Percentiles rank a stretch among this genome's conserved stretches.
These are phyloP conservation scores for Lathyrus aphaca DNA, from an alignment of 306 rosid genomes.

Conservation along the genomic window DNA sequence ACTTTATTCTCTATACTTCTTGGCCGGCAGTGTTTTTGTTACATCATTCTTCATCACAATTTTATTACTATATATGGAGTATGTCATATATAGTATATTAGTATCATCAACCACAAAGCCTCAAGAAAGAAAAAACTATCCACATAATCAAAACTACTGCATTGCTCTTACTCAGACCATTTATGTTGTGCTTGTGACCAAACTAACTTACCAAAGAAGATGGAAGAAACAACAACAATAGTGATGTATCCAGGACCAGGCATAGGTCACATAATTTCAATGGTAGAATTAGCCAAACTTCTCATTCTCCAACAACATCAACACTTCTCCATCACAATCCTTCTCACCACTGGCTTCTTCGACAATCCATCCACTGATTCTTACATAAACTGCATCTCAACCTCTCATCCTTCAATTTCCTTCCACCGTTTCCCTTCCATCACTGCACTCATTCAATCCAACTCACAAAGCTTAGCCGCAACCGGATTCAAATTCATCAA, in stretches of 20 bases:
- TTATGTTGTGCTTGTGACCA: not conserved
- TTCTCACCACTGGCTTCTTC: conserved; percentile 28
- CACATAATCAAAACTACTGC: too few relatives aligned
- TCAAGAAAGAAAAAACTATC: too few relatives aligned
- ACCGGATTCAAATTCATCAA: not conserved
- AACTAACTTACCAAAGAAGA: not conserved
- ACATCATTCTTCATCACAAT: too few relatives aligned
- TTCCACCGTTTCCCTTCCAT: conserved; percentile 37
- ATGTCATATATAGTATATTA: too few relatives aligned
- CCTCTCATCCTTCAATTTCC: conserved; percentile 33
- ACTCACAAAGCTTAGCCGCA: not conserved
- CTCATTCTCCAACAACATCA: not conserved
- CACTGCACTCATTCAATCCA: not conserved
- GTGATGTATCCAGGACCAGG: conserved; percentile 32
- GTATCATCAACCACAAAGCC: too few relatives aligned
- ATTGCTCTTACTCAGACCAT: too few relatives aligned
- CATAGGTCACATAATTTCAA: conserved; percentile 34
- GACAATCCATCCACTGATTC: conserved; percentile 30
- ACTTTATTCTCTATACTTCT: too few relatives aligned
- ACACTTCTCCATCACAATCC: conserved; percentile 10
- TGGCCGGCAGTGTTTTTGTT: too few relatives aligned
- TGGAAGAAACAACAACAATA: conserved; percentile 2
- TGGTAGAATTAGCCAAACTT: conserved; percentile 32
- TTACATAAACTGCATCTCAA: conserved; percentile 4
- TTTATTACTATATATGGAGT: too few relatives aligned